Base-by-base conservation (phyloP, 306 rosid genomes). In the Cucurbita moschata region DNA sequence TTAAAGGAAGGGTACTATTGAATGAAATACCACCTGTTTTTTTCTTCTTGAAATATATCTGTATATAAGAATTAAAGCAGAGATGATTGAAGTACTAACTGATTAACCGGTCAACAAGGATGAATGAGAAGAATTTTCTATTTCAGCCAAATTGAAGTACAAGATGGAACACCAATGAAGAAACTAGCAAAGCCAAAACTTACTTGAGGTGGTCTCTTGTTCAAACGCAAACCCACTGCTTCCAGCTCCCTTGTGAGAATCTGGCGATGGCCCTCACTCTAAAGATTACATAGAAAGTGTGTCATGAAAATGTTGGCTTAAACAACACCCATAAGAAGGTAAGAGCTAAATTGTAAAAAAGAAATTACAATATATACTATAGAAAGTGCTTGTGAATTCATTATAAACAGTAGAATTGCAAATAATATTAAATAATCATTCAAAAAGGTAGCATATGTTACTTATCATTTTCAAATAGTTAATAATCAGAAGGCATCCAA, bases 181-280 rank as follows among this genome's bases (percentile, higher is more conserved):
- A 82, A 57, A 66, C 52, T 52, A 62, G 57, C 47, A 44, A 30
- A 23, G 47, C 78, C 44, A 67, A 67, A 83, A 78, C 86, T 58
- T 77, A 89, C 99, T 72, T 91, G 99, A 78, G 99, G 99, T 38
- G 97, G 99, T 80, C 91, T 88, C 86, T 95, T 88, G 88, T 95
- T 95, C 76, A 95, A 77, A 69, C 99, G 96, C 79, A 95, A 79
- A 76, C 99, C 99, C 71, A 91, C 99, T 80, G 99, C 99, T 88
- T 95, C 99, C 81, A 95, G 87, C 88, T 95, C 99, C 84, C 26
- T 88, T 19, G 98, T 95, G 83, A 95, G 85, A 84, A 95, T 91
- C 84, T 95, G 99, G 64, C 99, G 87, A 84, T 95, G 99, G 71
- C 99, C 97, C 86, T 95, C 99, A 83, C 99, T 95, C 99, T 95